Evolutionary conservation across 495 filamentous ascomycete genomes (phyloP).

Genomic region (Pseudevernia furfuracea): DNA sequence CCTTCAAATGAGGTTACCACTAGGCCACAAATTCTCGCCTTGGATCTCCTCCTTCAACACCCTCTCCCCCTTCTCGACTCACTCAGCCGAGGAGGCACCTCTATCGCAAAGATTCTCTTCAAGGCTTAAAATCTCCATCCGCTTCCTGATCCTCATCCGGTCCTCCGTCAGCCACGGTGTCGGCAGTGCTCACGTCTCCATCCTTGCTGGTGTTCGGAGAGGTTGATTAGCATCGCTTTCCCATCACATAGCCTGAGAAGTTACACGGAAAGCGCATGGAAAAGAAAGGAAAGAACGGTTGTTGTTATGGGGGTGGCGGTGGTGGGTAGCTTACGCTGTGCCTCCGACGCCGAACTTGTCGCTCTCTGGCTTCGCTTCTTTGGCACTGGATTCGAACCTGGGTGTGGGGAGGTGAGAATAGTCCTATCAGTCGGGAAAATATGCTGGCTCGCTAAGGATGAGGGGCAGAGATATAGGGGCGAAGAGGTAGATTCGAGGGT

Average conservation of each 20-base stretch:
- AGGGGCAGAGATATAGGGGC: background rate
- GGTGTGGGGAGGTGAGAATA: background rate
- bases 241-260: background rate
- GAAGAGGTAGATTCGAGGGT: background rate
- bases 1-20: too few species aligned
- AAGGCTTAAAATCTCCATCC: conserved; percentile 8
- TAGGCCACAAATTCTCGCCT: too few species aligned
- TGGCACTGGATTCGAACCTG: conserved; percentile 9
- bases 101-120: background rate
- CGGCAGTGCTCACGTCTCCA: conserved; percentile 14
- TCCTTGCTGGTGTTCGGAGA: background rate
- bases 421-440: background rate
- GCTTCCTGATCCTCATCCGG: conserved; percentile 5
- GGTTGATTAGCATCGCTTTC: background rate
- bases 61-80: too few species aligned
- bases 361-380: conserved; percentile 11
- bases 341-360: conserved; percentile 10
- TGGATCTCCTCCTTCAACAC: too few species aligned
- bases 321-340: conserved; percentile 6
- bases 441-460: background rate
- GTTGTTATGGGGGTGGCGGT: too few species aligned
- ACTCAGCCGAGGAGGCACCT: too few species aligned
- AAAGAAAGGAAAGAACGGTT: too few species aligned
- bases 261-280: background rate
- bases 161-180: conserved; percentile 12